Evolutionary conservation across 2,329 filamentous ascomycete species (phyloP), one percentile per base, ranked within the genome.

Genomic region (Aschersonia sp.): DNA sequence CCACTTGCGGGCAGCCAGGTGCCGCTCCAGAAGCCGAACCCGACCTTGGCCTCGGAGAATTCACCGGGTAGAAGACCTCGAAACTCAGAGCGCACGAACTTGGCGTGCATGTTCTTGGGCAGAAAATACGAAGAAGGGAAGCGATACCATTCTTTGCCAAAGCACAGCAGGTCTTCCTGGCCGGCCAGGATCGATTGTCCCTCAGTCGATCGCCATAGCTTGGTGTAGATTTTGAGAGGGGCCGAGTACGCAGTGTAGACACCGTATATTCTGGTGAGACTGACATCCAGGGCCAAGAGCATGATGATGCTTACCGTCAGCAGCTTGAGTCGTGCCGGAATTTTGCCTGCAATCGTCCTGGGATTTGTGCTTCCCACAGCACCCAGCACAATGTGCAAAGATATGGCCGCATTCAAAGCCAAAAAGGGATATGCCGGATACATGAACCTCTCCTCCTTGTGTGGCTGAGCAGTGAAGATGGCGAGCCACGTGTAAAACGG

Each of bases 381-480:
- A 9, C 80, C 73, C 12, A 97, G 73, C 2, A 94, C 59, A 50
- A 94, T 84, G 62, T 97, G 89, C 38, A 94, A 69, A 4, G 86
- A 78, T 47, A 96, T 76, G 6, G 91, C 85, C 3, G 89, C 89
- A 58, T 95, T 96, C 38, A 98, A 72, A 0, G 85, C 84, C 40
- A 98, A 72, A 53, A 91, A 88, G 1, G 92, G 92, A 58, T 98
- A 98, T 2, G 80, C 85, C 0, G 92, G 92, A 59, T 95, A 98
- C 89, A 98, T 97, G 70, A 98, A 98, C 5, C 92, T 77, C 66
- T 98, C 92, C 63, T 98, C 92, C 60, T 98, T 98, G 68, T 98
- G 92, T 12, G 92, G 87, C 61, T 98, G 92, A 6, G 84, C 62
- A 0, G 86, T 91, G 67, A 98, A 97, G 52, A 97, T 92, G 3